Base-by-base conservation (phyloP, 1,284 basidiomycete genomes). In the Boletellus deceptivus region DNA sequence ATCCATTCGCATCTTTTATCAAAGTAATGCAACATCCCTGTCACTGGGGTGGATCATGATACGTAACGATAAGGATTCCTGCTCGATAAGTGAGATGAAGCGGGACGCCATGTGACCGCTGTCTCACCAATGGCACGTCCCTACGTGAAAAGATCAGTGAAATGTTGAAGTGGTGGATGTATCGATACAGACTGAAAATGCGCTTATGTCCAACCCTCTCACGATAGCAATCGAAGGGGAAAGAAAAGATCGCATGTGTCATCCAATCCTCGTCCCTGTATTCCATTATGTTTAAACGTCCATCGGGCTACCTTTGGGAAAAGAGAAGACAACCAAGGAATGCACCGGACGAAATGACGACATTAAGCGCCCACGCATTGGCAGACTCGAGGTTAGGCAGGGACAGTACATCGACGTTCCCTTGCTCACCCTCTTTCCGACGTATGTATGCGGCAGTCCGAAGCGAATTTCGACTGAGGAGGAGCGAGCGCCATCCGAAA, bases 61-160 rank as follows among this genome's bases (percentile, higher is more conserved):
- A 37, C 10, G 33, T 35, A 38, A 40, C 6, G 13, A 34, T 2
- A 18, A 3, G 9, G 91, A 92, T 71, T 99, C 96, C 56, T 96
- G 83, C 70, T 99, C 96, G 3, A 99, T 96, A 0, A 96, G 98
- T 0, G 94, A 93, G 53, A 99, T 97, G 66, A 98, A 98, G 8
- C 94, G 79, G 3, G 92, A 87, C 2, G 93, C 84, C 69, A 98
- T 83, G 62, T 96, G 93, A 0, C 94, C 94, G 4, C 91, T 91
- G 94, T 97, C 71, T 99, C 96, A 20, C 80, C 86, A 6, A 93
- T 95, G 16, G 86, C 79, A 60, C 91, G 89, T 10, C 88, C 90
- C 86, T 82, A 42, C 25, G 36, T 55, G 42, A 37, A 45, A 39
- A 36, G 33, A 37, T 55, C 3, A 45, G 41, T n/a, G 29, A 35